Base-by-base conservation (phyloP, 768 basidiomycete genomes). In the Amanita pallidorosea region DNA sequence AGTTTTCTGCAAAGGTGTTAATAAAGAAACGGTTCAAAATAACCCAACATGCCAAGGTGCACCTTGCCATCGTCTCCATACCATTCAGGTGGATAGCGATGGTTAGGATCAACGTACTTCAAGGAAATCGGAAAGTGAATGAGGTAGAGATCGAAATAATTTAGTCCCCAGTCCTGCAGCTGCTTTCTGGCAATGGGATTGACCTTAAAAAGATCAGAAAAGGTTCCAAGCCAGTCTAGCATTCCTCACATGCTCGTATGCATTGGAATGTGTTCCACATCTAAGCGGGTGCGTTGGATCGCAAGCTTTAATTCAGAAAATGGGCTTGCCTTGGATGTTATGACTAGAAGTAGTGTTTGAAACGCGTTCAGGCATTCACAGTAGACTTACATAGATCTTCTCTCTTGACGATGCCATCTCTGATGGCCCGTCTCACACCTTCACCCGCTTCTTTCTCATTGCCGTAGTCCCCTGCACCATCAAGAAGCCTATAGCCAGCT, bases 241-340 rank as follows among this genome's bases (percentile, higher is more conserved):
- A 42, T 20, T 57, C 56, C 78, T 65, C 58, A 84, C 87, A 60
- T 83, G 82, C 50, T 91, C 83, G 52, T 74, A 76, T 42, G 83
- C 80, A 61, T 95, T n/a, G 89, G 72, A 84, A 88, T 5, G 87
- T 88, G 67, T 92, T 93, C 91, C 90, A 93, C 33, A 92, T 71
- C 82, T 83, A 56, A 49, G 43, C 40, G 51, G 45, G 36, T 34
- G 13, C 12, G 11, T 43, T 23, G 48, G 33, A 33, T 22, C 23
- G 4, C 34, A 31, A 25, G 8, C 31, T 42, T 37, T 2, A 15
- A 33, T 17, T n/a, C 3, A 12, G 25, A 40, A 42, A 22, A 29
- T 37, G 48, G 27, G 15, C 66, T 57, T 58, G 66, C 83, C 79
- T 93, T 93, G 56, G 87, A 88, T 46, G 88, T 89, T 57, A 94